Percentiles rank a stretch among this genome's conserved stretches.
These are phyloP conservation scores for Trichoderma harzianum DNA, from an alignment of 2,329 filamentous ascomycete species.

Conservation along the genomic window DNA sequence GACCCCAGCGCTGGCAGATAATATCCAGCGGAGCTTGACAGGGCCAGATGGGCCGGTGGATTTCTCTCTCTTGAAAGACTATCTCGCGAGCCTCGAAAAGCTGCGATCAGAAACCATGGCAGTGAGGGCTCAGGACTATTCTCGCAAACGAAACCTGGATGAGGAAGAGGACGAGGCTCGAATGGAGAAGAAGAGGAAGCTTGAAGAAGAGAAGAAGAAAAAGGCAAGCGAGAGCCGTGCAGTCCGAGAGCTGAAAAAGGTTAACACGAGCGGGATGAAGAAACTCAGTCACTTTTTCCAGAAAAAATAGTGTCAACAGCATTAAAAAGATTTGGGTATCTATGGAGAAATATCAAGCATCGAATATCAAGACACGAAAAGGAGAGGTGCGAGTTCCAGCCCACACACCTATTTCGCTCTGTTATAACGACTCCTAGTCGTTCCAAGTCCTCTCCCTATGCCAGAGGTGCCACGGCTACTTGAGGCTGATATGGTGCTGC, in stretches of 20 bases:
- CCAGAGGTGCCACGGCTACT: constrained; percentile 33
- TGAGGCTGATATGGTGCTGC: constrained; percentile 27
- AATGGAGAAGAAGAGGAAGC: constrained; percentile 77
- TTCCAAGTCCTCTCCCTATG: constrained; percentile 33
- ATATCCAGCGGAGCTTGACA: constrained; percentile 43
- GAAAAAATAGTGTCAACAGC: constrained; percentile 50
- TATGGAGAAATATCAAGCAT: constrained; percentile 20
- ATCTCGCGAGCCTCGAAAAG: constrained; percentile 62
- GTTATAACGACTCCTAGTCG: constrained; percentile 33
- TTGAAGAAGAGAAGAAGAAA: constrained; percentile 84
- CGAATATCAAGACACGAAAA: constrained; percentile 9
- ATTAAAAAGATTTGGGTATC: constrained; percentile 28
- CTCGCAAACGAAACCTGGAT: constrained; percentile 63
- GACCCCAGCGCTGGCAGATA: constrained; percentile 39
- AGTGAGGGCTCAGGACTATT: constrained; percentile 67
- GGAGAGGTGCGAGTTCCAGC: not conserved
- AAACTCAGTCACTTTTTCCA: constrained; percentile 95
- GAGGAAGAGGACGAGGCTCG: constrained; percentile 64
- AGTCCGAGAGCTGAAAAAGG: constrained; percentile 80
- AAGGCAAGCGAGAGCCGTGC: constrained; percentile 72
- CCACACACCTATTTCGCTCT: constrained; percentile 28
- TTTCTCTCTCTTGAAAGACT: constrained; percentile 68
- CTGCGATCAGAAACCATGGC: constrained; percentile 70
- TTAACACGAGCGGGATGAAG: constrained; percentile 89
- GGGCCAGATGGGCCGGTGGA: constrained; percentile 44